Evolutionary conservation across 164 flowering plant genomes (phyloP).

Genomic region (Vitis vinifera): DNA sequence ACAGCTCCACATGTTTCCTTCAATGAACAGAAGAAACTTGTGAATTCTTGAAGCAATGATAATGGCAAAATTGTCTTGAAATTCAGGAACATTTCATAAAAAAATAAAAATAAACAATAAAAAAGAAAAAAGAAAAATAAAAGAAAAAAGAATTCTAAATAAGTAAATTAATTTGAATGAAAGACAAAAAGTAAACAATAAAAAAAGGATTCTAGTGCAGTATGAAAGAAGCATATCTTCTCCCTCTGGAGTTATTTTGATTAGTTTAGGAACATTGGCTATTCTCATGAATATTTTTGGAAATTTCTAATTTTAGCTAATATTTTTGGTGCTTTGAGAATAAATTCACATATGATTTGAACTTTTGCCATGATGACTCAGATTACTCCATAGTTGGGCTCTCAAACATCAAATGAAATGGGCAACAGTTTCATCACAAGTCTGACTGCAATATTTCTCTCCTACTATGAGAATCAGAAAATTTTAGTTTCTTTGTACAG

Average conservation of each 20-base stretch:
- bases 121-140: too few relatives aligned
- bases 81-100: too few relatives aligned
- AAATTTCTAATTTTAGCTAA: too few relatives aligned
- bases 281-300: too few relatives aligned
- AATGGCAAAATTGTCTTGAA: too few relatives aligned
- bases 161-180: background rate
- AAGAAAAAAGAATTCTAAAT: background rate
- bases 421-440: background rate
- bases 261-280: background rate
- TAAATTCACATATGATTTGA: too few relatives aligned
- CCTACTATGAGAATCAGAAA: constrained; percentile 5
- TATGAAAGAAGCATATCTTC: background rate
- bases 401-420: background rate
- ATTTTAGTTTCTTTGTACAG: constrained; percentile 34
- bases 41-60: background rate
- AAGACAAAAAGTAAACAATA: background rate
- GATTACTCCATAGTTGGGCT: background rate
- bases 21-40: background rate
- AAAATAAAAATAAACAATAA: too few relatives aligned
- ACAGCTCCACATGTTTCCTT: too few relatives aligned
- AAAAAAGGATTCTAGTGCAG: background rate
- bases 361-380: too few relatives aligned
- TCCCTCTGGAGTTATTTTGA: background rate
- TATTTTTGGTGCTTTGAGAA: too few relatives aligned
- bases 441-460: background rate